These are phyloP conservation scores for Nothophoma quercina DNA, from an alignment of 2,329 filamentous ascomycete species.

Conservation along the genomic window DNA sequence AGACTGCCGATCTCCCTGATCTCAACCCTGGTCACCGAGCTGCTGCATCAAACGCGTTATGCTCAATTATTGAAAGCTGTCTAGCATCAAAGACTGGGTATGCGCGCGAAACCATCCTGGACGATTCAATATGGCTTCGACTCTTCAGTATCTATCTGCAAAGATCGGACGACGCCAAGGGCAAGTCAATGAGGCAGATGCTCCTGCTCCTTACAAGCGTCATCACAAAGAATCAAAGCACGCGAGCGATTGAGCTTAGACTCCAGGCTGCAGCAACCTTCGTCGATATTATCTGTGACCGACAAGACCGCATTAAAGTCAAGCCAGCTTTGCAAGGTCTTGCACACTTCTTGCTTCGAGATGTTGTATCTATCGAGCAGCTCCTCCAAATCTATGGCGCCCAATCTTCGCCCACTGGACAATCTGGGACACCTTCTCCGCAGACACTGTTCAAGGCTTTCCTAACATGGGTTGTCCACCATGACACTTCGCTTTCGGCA, in stretches of 20 bases:
- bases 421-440: conserved; percentile 4
- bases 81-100: conserved; percentile 38
- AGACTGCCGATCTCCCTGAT: conserved; percentile 44
- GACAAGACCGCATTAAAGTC: conserved; percentile 68
- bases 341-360: conserved; percentile 70
- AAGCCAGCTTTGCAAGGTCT: conserved; percentile 75
- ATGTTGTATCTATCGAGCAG: conserved; percentile 55
- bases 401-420: conserved; percentile 11
- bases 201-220: conserved; percentile 50
- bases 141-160: conserved; percentile 53
- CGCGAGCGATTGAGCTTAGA: conserved; percentile 34
- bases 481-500: conserved; percentile 50
- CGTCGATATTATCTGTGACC: conserved; percentile 66
- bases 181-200: conserved; percentile 58
- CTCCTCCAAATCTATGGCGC: conserved; percentile 52
- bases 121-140: conserved; percentile 48
- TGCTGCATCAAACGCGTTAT: conserved; percentile 57
- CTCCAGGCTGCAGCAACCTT: conserved; percentile 51
- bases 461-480: conserved; percentile 49
- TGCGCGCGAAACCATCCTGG: conserved; percentile 43
- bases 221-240: conserved; percentile 39
- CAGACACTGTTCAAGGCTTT: conserved; percentile 37
- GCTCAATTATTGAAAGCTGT: conserved; percentile 53
- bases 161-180: conserved; percentile 53
- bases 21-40: conserved; percentile 51